Base-by-base conservation (phyloP, 2,329 filamentous ascomycete genomes). In the Domatiomyces catenatus region DNA sequence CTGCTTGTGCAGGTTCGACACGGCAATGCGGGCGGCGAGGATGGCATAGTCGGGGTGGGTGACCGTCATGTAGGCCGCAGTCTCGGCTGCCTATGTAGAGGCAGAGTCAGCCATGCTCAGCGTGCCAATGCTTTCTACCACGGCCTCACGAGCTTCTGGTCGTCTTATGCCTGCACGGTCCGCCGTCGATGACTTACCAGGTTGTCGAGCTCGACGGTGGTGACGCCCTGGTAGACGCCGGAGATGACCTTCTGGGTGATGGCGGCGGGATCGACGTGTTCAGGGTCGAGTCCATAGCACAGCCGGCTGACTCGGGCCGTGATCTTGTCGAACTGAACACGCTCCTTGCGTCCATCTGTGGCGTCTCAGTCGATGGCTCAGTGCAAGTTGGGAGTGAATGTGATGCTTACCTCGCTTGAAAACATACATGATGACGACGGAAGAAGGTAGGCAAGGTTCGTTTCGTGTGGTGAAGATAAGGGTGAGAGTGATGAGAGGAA, bases 251-350 rank as follows among this genome's bases (percentile, higher is more conserved):
- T 98, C 74, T 94, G 89, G 53, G 92, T 98, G 67, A 98, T 98
- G 64, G 90, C 88, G 59, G 93, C 92, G 51, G 92, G 87, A 72
- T 98, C 92, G 63, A 98, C 86, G 74, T 98, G 92, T 61, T 86
- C 90, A 48, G 85, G 80, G 66, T 98, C 92, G 52, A 98, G 83
- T 59, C 90, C 90, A 70, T 98, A 98, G 79, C 92, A 98, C 65
- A 98, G 77, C 64, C 92, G 82, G 46, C 92, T 96, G 60, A 98
- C 92, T 71, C 92, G 88, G 63, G 92, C 92, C 64, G 92, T 96
- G 79, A 98, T 98, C 76, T 98, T 98, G 78, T 98, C 92, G 75
- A 98, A 98, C 70, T 98, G 92, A 59, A 98, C 92, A 70, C 92
- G 92, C 79, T 98, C 92, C 76, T 96, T 94, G 76, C 92, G 92